phyloP scores from a whole-genome alignment of 768 basidiomycete species.

The Boletus pseudo-olivaceus region DNA sequence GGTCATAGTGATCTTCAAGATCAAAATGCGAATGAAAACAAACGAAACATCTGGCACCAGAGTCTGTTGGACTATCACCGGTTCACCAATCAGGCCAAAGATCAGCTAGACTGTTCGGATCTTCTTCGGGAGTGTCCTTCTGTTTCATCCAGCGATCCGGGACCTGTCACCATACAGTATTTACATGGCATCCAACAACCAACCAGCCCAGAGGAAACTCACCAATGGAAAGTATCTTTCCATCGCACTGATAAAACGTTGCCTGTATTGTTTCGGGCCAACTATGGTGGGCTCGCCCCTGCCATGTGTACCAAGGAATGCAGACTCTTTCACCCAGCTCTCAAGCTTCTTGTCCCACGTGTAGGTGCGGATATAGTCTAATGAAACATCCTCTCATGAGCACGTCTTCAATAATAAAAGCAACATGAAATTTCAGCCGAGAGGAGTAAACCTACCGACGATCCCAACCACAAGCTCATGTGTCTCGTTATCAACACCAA shows the following conservation, averaged over 20 bases:
- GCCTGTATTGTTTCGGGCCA: slow-evolving; percentile 91
- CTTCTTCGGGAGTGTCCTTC: slow-evolving; percentile 74
- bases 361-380: slow-evolving; percentile 93
- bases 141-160: slow-evolving; percentile 93
- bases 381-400: slow-evolving; percentile 2
- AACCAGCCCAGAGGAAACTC: slow-evolving; percentile 21
- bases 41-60: neutral
- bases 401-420: neutral
- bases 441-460: slow-evolving; percentile 63
- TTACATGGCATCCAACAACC: neutral
- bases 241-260: slow-evolving; percentile 84
- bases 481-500: slow-evolving; percentile 86
- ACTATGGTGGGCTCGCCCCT: slow-evolving; percentile 95
- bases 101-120: slow-evolving; percentile 51
- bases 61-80: neutral
- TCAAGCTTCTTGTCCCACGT: slow-evolving; percentile 99
- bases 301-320: slow-evolving; percentile 78
- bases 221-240: slow-evolving; percentile 87
- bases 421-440: neutral
- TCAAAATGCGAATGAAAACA: slow-evolving; percentile 2
- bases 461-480: slow-evolving; percentile 96
- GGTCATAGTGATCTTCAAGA: neutral
- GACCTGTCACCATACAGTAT: slow-evolving; percentile 42
- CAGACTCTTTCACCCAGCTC: slow-evolving; percentile 96
- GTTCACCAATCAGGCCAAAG: slow-evolving; percentile 63